Base-by-base conservation (phyloP, 805 yeast species). In the Nakazawaea ambrosiae region DNA sequence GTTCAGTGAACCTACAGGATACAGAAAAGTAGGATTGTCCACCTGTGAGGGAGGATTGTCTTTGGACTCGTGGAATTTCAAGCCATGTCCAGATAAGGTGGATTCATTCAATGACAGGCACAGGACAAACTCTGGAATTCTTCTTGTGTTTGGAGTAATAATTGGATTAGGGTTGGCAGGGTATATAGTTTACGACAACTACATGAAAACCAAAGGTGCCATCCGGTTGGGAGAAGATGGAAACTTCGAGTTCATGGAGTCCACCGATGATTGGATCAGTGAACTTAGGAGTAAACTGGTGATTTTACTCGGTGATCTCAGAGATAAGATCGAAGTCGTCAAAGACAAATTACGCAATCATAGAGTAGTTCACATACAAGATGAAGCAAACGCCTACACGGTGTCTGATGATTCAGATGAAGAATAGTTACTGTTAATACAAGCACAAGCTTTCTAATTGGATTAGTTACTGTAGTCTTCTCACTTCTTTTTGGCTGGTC, bases 1-100 rank as follows among this genome's bases (percentile, higher is more conserved):
- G 51, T 87, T 75, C 56, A 82, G 74, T 60, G 74, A 74, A 42
- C 82, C 94, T 12, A 85, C 96, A 1, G 97, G 97, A 1, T 89
- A 90, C 59, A 75, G 97, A 55, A 74, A 73, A 50, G 72, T 87
- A 25, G 89, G 96, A 1, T 55, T 83, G 30, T 78, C 90, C 2
- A 81, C 95, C 0, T 89, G 97, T 63, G 70, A 60, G 30, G 94
- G 87, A 18, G 97, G 96, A 7, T 60, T 71, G 40, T 64, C 70
- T 36, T 70, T 82, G 39, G 96, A 82, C 50, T 64, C 67, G 20
- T 66, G 71, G 41, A 70, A 64, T 20, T 66, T 81, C 12, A 61
- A 58, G 28, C 75, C 96, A 8, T 89, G 97, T 55, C 95, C 96
- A 6, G 96, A 96, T 2, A 80, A 78, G 50, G 81, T 80, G 45